Evolutionary conservation across 371 early-diverging fungal genomes (phyloP), one percentile per base, ranked within the genome.

Genomic region (Saksenaea vasiformis): DNA sequence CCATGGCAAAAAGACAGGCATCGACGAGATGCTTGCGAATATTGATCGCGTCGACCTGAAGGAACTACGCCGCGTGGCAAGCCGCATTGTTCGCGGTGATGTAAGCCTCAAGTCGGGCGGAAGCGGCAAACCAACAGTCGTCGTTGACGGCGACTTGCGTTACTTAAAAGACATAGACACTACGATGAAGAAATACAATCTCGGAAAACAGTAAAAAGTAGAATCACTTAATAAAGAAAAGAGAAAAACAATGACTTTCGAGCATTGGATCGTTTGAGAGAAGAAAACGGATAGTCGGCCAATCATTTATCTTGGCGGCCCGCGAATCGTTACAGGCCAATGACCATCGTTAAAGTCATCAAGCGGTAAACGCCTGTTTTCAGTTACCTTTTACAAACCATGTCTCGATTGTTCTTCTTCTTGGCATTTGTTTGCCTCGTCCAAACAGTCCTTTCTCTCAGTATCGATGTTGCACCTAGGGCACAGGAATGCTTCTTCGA

Each of bases 1-100:
- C 0, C 86, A 90, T 65, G 93, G 91, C 2, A 74, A 84, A 58
- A 91, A 93, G 72, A 79, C 95, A 0, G 79, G 86, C 0, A 91
- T 91, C 13, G 83, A 82, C 41, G 93, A 92, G 55, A 91, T 96
- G 91, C 83, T 90, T 60, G 66, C 72, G n/a, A 78, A 87, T 17
- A 91, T 95, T 60, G 93, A 94, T 57, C 68, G 76, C 34, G 87
- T 95, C 4, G 85, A 87, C 38, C 70, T 78, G 15, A 85, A 87
- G 37, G 93, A 93, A 71, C 69, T 95, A 61, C 81, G 84, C 54
- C 83, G 92, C 5, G 91, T 92, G 0, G 88, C 88, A 8, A 64
- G 76, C n/a, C 69, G 85, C 19, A 78, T 87, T 24, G 83, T 87
- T 28, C 80, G 87, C 35, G 83, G 85, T 19, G 85, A 80, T 1